Evolutionary conservation across 148 eudicot species (phyloP), one percentile per base, ranked within the genome.

Genomic region (Camellia sinensis): DNA sequence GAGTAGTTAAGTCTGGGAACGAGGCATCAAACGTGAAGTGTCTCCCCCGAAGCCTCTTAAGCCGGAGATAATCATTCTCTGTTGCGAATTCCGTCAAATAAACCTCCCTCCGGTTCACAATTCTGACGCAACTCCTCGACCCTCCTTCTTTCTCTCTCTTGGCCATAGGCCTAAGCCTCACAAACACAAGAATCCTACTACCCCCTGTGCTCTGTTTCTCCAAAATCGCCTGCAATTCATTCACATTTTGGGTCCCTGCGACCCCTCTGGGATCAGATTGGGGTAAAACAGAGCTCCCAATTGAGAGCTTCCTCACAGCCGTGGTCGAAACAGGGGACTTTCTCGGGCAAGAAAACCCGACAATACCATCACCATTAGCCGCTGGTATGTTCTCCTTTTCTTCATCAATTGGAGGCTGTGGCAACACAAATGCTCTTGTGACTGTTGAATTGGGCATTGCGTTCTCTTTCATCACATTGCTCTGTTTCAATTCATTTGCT

Each of bases 1-100:
- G 98, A 60, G 94, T 78, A 78, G 94, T 80, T 3, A 89, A 74
- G 57, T 94, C 98, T 50, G 92, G 82, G 76, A 94, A 94, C 53
- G 97, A 85, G 50, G 97, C 88, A 84, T 94, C 98, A 80, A 94
- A 94, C 0, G 92, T 91, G 78, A 94, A 94, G 87, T 94, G 98
- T n/a, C 98, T 81, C 29, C 97, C 98, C 3, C 91, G 83, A 10
- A 94, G 87, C 80, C 98, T 91, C 88, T 92, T 94, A 52, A 94
- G 86, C 88, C 98, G 78, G 15, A 94, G 88, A 83, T 94, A 94
- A 74, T 94, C 98, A 60, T 89, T 83, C 81, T 94, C 98, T 0
- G 85, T 84, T 0, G 89, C 90, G 7, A 89, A 87, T 52, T 94
- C 98, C 2, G 98, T 91, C 89, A 94, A 77, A 71, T 88, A 94